Conservation (phyloP, 768 basidiomycete species). For the Crepidotus variabilis region DNA sequence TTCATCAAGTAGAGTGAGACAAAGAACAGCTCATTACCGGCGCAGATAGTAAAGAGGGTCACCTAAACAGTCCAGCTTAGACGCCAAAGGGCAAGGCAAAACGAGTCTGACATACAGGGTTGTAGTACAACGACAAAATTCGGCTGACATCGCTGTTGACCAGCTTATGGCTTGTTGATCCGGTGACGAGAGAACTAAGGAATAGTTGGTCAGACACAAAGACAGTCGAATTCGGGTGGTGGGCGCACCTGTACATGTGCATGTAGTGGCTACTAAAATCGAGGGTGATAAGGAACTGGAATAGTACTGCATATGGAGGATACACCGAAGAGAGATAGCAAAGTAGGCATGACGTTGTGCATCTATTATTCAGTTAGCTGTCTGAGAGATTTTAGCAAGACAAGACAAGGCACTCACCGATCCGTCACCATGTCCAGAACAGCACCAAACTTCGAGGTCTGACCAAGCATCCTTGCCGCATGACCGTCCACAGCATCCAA, state of each 20-base stretch:
- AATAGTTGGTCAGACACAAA: slow-evolving; percentile 11
- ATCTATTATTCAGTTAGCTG: slow-evolving; percentile 42
- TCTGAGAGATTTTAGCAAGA: too few species aligned
- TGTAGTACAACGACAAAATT: slow-evolving; percentile 92
- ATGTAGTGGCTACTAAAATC: slow-evolving; percentile 99
- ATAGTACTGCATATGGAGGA: slow-evolving; percentile 76
- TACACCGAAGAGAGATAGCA: slow-evolving; percentile 93
- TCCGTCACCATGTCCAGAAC: slow-evolving; percentile 99
- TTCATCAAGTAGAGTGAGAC: slow-evolving; percentile 92
- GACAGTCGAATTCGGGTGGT: background rate
- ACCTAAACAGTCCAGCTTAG: slow-evolving; percentile 37
- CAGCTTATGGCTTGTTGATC: slow-evolving; percentile 88
- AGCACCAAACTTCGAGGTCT: slow-evolving; percentile 95
- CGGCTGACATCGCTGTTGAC: slow-evolving; percentile 91
- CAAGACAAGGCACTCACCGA: slow-evolving; percentile 48
- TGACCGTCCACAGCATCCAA: slow-evolving; percentile 95
- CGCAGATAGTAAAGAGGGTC: slow-evolving; percentile 89
- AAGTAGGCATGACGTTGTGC: slow-evolving; percentile 92
- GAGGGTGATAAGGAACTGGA: slow-evolving; percentile 94
- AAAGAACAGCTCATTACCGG: slow-evolving; percentile 94
- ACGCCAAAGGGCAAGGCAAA: background rate
- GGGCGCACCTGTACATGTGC: slow-evolving; percentile 94
- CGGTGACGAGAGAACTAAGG: slow-evolving; percentile 86
- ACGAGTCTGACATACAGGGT: slow-evolving; percentile 55
- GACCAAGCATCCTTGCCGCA: slow-evolving; percentile 82